phyloP scores from a whole-genome alignment of 305 asterid genomes.

The Fraxinus nigra region DNA sequence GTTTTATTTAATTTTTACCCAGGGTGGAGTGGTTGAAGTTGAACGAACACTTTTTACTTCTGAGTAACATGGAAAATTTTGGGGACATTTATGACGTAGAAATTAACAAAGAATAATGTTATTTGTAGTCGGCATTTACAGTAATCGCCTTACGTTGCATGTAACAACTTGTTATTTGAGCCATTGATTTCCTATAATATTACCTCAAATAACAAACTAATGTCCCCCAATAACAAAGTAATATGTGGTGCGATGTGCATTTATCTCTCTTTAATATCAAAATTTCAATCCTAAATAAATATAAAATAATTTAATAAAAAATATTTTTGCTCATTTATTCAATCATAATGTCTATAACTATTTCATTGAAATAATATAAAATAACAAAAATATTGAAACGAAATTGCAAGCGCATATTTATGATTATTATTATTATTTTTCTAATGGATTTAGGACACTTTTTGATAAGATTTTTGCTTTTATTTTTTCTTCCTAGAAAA shows the following conservation, averaged over 20 bases:
- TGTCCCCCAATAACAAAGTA: no score
- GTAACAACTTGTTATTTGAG: no score
- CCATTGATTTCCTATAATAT: no score
- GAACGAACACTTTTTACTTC: no score
- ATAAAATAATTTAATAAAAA: no score
- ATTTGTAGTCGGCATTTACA: no score
- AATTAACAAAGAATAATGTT: no score
- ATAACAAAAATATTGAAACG: background rate
- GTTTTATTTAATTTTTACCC: background rate
- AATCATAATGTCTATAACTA: background rate
- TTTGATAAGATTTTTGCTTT: background rate
- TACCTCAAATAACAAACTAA: no score
- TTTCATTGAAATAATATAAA: background rate
- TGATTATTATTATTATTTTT: no score
- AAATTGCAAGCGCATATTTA: background rate
- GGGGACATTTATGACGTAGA: background rate
- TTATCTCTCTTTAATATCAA: background rate
- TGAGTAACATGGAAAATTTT: background rate
- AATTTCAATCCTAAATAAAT: background rate
- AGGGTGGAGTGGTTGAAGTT: background rate
- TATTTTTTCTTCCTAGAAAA: background rate
- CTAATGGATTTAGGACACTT: no score
- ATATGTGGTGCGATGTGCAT: background rate
- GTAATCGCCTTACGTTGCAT: no score
- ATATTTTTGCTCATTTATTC: background rate